Evolutionary conservation across 768 basidiomycete species (phyloP).

Genomic region (Strobilomyces confusus): DNA sequence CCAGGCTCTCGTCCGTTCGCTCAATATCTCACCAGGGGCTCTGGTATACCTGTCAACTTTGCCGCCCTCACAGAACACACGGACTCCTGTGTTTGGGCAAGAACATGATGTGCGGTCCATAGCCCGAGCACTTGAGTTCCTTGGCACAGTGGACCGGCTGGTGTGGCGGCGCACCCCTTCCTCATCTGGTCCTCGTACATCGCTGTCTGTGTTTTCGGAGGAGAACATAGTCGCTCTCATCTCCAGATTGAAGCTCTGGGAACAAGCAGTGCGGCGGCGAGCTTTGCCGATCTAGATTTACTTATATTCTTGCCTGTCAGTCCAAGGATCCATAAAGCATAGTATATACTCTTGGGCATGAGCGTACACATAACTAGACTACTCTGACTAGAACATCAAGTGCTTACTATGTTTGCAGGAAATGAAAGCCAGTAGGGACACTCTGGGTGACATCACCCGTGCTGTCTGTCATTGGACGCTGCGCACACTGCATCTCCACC

Average conservation of each 20-base stretch:
- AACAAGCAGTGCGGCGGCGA: constrained; percentile 20
- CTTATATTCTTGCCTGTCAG: background rate
- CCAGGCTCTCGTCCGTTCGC: constrained; percentile 10
- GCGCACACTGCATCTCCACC: no score
- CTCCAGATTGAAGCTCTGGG: constrained; percentile 29
- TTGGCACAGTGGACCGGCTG: constrained; percentile 25
- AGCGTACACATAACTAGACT: no score
- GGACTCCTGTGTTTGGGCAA: background rate
- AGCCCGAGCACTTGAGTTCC: constrained; percentile 22
- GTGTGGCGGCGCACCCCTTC: constrained; percentile 24
- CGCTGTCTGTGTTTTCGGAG: constrained; percentile 19
- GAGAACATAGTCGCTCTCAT: constrained; percentile 22
- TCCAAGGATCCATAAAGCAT: no score
- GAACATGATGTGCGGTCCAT: constrained; percentile 21
- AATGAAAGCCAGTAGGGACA: no score
- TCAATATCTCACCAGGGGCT: constrained; percentile 12
- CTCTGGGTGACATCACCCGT: no score
- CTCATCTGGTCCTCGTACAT: constrained; percentile 4
- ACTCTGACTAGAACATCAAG: no score
- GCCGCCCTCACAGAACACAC: background rate
- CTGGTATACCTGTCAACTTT: background rate
- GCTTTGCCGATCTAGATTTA: background rate
- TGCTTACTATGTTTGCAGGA: no score
- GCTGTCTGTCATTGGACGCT: no score
- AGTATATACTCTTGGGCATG: no score